phyloP scores from a whole-genome alignment of 306 rosid species.

The Styphnolobium japonicum region DNA sequence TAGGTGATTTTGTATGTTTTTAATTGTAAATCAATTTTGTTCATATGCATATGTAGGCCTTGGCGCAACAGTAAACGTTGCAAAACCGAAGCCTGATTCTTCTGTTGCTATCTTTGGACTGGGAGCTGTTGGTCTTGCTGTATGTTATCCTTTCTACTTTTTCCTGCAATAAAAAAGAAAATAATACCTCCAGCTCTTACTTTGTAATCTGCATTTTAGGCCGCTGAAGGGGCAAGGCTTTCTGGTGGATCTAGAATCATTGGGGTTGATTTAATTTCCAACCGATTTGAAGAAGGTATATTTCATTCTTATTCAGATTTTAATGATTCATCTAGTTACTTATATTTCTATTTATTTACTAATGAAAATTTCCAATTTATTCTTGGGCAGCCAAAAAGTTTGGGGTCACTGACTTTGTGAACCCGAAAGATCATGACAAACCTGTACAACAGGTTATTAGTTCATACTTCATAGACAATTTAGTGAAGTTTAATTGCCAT shows the following conservation, averaged over 20 bases:
- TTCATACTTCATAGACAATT: background rate
- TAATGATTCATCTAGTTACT: background rate
- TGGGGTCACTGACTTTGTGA: slow-evolving; percentile 66
- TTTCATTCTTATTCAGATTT: background rate
- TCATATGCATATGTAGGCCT: slow-evolving; percentile 33
- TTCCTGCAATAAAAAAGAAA: background rate
- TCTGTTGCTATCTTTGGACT: slow-evolving; percentile 65
- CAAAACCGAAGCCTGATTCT: slow-evolving; percentile 54
- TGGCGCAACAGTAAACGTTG: slow-evolving; percentile 72
- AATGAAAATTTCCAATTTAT: background rate
- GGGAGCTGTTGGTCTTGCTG: slow-evolving; percentile 75
- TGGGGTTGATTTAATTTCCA: slow-evolving; percentile 60
- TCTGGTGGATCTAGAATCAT: slow-evolving; percentile 67
- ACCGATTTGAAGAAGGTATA: slow-evolving; percentile 57
- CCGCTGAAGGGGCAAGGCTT: slow-evolving; percentile 67
- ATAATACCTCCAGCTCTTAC: background rate
- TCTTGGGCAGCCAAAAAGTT: slow-evolving; percentile 54
- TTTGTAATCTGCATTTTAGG: slow-evolving; percentile 30
- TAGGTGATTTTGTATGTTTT: too few species aligned
- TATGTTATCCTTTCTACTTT: slow-evolving; percentile 21
- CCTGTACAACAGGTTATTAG: slow-evolving; percentile 57
- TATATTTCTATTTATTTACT: background rate
- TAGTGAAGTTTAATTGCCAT: background rate
- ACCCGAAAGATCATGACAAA: slow-evolving; percentile 61
- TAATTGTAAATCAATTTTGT: background rate